Evolutionary conservation across 768 basidiomycete genomes (phyloP).

Genomic region (Tulasnella sp.): DNA sequence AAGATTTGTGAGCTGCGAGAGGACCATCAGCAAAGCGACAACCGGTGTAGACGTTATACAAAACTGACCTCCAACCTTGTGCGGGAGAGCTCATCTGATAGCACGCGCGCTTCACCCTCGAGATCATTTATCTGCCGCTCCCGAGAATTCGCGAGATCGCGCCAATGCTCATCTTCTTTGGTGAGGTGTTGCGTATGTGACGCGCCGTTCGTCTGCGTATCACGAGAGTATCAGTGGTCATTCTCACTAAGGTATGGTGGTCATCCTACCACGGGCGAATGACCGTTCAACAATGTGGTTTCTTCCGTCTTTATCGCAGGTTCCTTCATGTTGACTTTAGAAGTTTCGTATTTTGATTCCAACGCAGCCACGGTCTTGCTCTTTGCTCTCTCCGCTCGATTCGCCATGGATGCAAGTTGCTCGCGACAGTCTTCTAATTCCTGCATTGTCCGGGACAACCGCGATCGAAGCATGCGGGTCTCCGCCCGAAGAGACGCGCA

Average conservation of each 20-base stretch:
- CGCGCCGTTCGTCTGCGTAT: constrained; percentile 1
- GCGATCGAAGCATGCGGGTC: constrained; percentile 34
- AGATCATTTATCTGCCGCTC: constrained; percentile 40
- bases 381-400: constrained; percentile 47
- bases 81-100: constrained; percentile 36
- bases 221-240: background rate
- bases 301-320: constrained; percentile 32
- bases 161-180: constrained; percentile 28
- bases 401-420: constrained; percentile 46
- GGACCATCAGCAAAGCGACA: constrained; percentile 21
- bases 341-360: constrained; percentile 25
- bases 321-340: constrained; percentile 10
- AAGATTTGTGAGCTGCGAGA: constrained; percentile 19
- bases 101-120: constrained; percentile 27
- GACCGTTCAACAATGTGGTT: constrained; percentile 26
- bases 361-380: constrained; percentile 44
- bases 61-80: constrained; percentile 37
- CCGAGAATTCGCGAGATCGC: constrained; percentile 26
- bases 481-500: constrained; percentile 49
- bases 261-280: too few relatives aligned
- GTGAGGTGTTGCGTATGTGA: background rate
- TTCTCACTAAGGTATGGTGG: too few relatives aligned
- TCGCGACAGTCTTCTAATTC: constrained; percentile 40
- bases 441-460: constrained; percentile 37
- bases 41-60: constrained; percentile 20